phyloP scores from a whole-genome alignment of 139 green algal genomes.

The Micractinium sp. region DNA sequence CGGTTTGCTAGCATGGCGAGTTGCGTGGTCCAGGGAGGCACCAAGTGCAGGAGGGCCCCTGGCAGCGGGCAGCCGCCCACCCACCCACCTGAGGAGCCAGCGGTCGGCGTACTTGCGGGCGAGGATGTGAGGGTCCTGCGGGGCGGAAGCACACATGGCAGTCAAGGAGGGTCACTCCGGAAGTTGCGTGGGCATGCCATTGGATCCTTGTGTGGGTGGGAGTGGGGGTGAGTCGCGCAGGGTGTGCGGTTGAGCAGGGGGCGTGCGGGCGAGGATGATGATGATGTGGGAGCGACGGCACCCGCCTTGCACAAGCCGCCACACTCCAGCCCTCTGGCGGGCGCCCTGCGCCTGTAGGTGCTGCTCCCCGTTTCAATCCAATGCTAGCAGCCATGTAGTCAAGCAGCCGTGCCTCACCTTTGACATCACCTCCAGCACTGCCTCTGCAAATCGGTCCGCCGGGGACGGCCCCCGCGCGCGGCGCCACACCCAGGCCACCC shows the following conservation, averaged over 20 bases:
- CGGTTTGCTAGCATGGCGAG: too few species aligned
- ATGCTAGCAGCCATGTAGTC: too few species aligned
- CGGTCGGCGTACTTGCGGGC: conserved; percentile 26
- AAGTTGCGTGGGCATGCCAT: too few species aligned
- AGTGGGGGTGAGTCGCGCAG: too few species aligned
- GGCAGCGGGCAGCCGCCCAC: background rate
- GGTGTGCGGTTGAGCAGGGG: too few species aligned
- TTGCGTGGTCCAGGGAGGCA: background rate
- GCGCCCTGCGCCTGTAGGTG: background rate
- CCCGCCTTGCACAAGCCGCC: too few species aligned
- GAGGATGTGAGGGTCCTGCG: background rate
- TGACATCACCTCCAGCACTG: background rate
- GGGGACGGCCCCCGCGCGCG: background rate
- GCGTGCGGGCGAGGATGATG: too few species aligned
- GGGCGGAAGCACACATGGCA: background rate
- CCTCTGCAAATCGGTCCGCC: background rate
- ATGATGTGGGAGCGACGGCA: too few species aligned
- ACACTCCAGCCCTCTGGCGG: too few species aligned
- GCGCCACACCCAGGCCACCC: background rate
- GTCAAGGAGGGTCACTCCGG: background rate
- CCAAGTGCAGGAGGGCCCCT: too few species aligned
- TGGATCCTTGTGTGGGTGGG: too few species aligned
- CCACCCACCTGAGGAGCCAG: conserved; percentile 22
- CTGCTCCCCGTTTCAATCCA: background rate
- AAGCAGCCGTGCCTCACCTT: background rate